Evolutionary conservation across 1,139 yeast species (phyloP).

Genomic region (Meyerozyma sp.): DNA sequence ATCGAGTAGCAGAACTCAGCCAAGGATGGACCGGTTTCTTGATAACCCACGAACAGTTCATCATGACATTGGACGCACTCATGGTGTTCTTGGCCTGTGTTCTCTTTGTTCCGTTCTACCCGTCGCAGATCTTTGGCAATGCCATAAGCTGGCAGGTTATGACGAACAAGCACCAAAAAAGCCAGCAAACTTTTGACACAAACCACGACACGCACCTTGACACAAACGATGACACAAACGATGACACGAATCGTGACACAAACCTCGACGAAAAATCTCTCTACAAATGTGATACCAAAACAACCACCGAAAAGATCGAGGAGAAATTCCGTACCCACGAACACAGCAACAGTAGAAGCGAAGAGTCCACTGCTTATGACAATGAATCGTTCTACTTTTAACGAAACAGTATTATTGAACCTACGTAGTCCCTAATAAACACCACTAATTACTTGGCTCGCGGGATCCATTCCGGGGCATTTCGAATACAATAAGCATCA

Average conservation of each 20-base stretch:
- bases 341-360: neutral
- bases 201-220: neutral
- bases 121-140: constrained; percentile 21
- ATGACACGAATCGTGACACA: neutral
- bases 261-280: neutral
- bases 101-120: constrained; percentile 20
- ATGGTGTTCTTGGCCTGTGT: constrained; percentile 16
- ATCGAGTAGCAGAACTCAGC: constrained; percentile 26
- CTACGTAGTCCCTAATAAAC: neutral
- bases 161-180: neutral
- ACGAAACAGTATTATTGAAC: neutral
- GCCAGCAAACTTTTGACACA: too few species aligned
- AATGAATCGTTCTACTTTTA: neutral
- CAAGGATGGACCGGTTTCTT: constrained; percentile 33
- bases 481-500: constrained; percentile 37
- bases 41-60: constrained; percentile 25
- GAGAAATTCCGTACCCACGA: neutral
- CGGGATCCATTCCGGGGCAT: constrained; percentile 42
- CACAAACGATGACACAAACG: neutral
- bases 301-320: neutral
- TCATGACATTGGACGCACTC: constrained; percentile 24
- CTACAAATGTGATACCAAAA: neutral
- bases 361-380: neutral
- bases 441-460: constrained; percentile 9
- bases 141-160: constrained; percentile 5